phyloP scores from a whole-genome alignment of 495 filamentous ascomycete species.

The Podospora pseudopauciseta region DNA sequence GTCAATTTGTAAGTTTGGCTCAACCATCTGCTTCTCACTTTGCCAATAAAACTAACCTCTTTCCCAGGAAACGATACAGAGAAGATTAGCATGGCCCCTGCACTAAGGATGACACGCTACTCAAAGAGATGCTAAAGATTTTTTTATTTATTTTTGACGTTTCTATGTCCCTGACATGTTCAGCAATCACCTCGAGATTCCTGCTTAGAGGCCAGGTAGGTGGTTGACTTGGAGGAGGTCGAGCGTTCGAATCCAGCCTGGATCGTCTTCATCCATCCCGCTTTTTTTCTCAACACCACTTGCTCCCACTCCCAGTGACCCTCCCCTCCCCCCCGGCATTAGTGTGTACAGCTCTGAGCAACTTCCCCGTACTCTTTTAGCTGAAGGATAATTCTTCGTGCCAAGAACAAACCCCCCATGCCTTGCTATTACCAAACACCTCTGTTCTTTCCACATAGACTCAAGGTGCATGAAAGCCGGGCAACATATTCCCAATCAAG shows the following conservation, averaged over 20 bases:
- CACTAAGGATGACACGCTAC: conserved; percentile 84
- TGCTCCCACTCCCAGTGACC: neutral
- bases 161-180: neutral
- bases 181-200: neutral
- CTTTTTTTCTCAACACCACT: neutral
- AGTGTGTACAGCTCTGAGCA: conserved; percentile 98
- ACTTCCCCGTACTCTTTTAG: conserved; percentile 62
- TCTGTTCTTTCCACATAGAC: conserved; percentile 53
- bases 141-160: conserved; percentile 1
- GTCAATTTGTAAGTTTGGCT: conserved; percentile 31
- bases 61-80: conserved; percentile 49
- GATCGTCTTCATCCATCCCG: neutral
- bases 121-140: conserved; percentile 1
- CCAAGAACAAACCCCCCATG: conserved; percentile 65
- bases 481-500: conserved; percentile 53
- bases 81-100: conserved; percentile 99
- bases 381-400: conserved; percentile 97
- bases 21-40: conserved; percentile 20
- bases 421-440: conserved; percentile 93
- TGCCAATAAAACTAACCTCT: conserved; percentile 22
- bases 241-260: neutral
- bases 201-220: neutral
- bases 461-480: conserved; percentile 82
- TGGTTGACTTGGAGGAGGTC: neutral
- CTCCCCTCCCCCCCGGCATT: conserved; percentile 62